These are phyloP conservation scores for Spathaspora sp. DNA, from an alignment of 1,139 yeast genomes.

Conservation along the genomic window DNA sequence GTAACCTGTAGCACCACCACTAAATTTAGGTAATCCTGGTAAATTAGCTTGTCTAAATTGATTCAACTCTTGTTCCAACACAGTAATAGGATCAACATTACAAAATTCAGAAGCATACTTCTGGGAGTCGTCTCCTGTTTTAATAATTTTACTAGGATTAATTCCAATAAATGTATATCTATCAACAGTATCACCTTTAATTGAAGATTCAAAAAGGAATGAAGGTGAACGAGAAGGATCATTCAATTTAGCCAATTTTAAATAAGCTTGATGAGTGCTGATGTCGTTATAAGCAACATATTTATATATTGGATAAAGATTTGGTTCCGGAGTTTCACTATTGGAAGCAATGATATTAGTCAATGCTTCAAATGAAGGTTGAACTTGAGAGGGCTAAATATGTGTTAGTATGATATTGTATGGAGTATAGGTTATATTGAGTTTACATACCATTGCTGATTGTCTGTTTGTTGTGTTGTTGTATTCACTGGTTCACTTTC, in stretches of 20 bases:
- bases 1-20: constrained; percentile 97
- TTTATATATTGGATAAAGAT: constrained; percentile 78
- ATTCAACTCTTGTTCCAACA: constrained; percentile 72
- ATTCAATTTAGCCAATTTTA: constrained; percentile 76
- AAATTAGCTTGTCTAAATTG: constrained; percentile 65
- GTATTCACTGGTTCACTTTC: not conserved
- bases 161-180: constrained; percentile 90
- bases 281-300: constrained; percentile 73
- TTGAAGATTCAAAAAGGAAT: constrained; percentile 84
- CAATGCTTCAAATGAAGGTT: constrained; percentile 61
- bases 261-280: constrained; percentile 87
- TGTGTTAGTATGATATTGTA: not conserved
- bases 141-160: constrained; percentile 75
- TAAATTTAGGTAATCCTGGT: constrained; percentile 79
- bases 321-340: constrained; percentile 32
- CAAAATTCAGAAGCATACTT: constrained; percentile 33
- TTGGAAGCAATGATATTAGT: constrained; percentile 43
- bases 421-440: not conserved
- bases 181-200: constrained; percentile 85
- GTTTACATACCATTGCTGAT: not conserved
- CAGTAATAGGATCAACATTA: constrained; percentile 70
- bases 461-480: not conserved
- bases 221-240: constrained; percentile 60
- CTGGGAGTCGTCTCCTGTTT: constrained; percentile 60
- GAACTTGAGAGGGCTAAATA: constrained; percentile 31